Evolutionary conservation across 2,329 filamentous ascomycete genomes (phyloP).

Genomic region (Venturia asperata): DNA sequence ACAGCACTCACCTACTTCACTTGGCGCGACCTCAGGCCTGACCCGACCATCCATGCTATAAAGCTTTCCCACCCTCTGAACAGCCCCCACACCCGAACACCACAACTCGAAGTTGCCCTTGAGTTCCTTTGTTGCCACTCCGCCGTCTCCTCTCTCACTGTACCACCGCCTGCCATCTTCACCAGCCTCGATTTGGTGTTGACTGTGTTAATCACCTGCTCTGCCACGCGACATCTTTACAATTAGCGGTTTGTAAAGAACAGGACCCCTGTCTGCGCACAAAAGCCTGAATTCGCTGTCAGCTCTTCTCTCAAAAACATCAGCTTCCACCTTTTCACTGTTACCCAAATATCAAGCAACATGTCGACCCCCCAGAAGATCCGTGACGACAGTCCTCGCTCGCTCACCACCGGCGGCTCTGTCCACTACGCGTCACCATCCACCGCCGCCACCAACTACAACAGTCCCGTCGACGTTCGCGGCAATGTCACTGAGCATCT

Average conservation of each 20-base stretch:
- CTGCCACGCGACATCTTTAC: conserved; percentile 6
- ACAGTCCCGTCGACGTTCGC: conserved; percentile 13
- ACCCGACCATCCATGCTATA: too few species aligned
- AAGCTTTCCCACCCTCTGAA: too few species aligned
- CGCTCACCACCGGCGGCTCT: conserved; percentile 5
- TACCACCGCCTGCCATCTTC: neutral
- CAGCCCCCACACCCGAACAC: neutral
- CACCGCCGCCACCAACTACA: conserved; percentile 15
- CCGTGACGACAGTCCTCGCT: conserved; percentile 13
- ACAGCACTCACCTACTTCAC: too few species aligned
- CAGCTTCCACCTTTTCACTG: neutral
- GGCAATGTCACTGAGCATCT: conserved; percentile 9
- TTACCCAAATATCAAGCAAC: neutral
- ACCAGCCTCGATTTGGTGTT: neutral
- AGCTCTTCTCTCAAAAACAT: neutral
- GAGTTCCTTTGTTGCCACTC: neutral
- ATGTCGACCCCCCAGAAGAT: conserved; percentile 16
- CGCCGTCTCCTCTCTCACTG: neutral
- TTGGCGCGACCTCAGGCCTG: too few species aligned
- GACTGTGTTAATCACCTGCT: conserved; percentile 1
- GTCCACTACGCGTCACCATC: conserved; percentile 17
- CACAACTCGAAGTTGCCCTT: neutral
- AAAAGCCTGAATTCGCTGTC: neutral
- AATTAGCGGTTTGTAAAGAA: neutral
- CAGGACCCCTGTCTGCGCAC: neutral